Conservation (phyloP, 2,329 filamentous ascomycete species). For the Geoglossum cookeanum region DNA sequence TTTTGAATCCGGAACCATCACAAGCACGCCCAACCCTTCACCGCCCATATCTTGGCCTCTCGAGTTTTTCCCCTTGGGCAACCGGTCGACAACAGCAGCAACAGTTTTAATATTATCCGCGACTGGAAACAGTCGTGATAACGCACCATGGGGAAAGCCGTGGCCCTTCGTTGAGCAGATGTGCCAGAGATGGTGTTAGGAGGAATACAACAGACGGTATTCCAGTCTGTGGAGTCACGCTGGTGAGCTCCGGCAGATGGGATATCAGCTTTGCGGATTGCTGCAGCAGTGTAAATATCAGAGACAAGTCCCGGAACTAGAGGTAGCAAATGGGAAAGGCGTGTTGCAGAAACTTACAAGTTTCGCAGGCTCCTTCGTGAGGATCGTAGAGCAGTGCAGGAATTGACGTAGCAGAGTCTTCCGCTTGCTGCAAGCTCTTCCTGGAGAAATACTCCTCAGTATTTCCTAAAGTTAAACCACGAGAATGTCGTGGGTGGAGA, state of each 20-base stretch:
- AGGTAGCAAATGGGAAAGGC: not conserved
- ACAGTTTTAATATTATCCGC: conserved; percentile 26
- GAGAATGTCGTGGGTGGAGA: not conserved
- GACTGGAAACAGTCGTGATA: not conserved
- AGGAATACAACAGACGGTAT: not conserved
- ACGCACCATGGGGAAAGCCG: not conserved
- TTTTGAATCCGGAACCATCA: not conserved
- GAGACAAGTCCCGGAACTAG: not conserved
- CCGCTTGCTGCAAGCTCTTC: not conserved
- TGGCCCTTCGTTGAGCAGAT: not conserved
- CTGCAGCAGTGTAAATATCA: not conserved
- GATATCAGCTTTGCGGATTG: not conserved
- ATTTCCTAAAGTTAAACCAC: not conserved
- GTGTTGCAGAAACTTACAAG: not conserved
- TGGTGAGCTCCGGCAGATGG: not conserved
- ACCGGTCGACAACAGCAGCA: conserved; percentile 35
- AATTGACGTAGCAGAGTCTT: not conserved
- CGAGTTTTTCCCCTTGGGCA: conserved; percentile 22
- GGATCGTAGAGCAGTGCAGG: not conserved
- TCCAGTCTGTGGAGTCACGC: not conserved
- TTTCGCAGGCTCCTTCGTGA: not conserved
- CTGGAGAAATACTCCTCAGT: not conserved
- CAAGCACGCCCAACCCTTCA: not conserved
- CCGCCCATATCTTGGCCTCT: conserved; percentile 5
- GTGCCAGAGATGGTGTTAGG: conserved; percentile 3